phyloP scores from a whole-genome alignment of 2,329 filamentous ascomycete species.

The Penicillium digitatum region DNA sequence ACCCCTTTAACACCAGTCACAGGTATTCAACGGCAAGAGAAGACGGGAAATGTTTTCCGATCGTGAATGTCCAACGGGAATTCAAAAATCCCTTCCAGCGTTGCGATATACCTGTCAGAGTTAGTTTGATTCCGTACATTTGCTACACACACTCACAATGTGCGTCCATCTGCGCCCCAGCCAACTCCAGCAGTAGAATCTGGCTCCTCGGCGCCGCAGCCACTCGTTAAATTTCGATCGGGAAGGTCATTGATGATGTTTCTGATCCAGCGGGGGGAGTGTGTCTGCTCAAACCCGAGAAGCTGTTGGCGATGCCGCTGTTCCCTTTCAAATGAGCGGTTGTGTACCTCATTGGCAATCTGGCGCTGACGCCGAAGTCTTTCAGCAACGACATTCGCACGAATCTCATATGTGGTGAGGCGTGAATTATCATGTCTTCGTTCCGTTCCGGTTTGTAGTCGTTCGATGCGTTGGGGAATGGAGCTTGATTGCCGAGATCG shows the following conservation, averaged over 20 bases:
- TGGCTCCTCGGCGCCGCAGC: constrained; percentile 35
- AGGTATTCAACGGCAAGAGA: constrained; percentile 39
- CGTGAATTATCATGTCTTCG: constrained; percentile 28
- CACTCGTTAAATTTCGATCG: constrained; percentile 30
- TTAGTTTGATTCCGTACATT: not conserved
- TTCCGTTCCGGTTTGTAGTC: constrained; percentile 25
- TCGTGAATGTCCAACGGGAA: constrained; percentile 46
- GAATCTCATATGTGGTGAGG: constrained; percentile 32
- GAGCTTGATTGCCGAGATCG: constrained; percentile 35
- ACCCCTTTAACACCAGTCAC: not conserved
- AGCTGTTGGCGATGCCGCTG: constrained; percentile 35
- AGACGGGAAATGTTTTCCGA: constrained; percentile 46
- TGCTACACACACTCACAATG: constrained; percentile 41
- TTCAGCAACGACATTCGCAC: constrained; percentile 39
- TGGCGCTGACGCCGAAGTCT: constrained; percentile 39
- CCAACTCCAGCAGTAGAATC: constrained; percentile 47
- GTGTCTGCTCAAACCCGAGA: constrained; percentile 33
- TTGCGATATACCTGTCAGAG: constrained; percentile 44
- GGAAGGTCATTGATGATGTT: constrained; percentile 36
- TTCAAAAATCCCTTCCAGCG: constrained; percentile 48
- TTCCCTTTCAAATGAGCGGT: constrained; percentile 29
- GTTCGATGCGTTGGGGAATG: constrained; percentile 33
- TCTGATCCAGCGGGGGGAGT: constrained; percentile 39
- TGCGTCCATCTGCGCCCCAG: constrained; percentile 46
- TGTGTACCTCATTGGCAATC: constrained; percentile 34